These are phyloP conservation scores for Kodamaea sp. DNA, from an alignment of 1,139 yeast species.

Conservation along the genomic window DNA sequence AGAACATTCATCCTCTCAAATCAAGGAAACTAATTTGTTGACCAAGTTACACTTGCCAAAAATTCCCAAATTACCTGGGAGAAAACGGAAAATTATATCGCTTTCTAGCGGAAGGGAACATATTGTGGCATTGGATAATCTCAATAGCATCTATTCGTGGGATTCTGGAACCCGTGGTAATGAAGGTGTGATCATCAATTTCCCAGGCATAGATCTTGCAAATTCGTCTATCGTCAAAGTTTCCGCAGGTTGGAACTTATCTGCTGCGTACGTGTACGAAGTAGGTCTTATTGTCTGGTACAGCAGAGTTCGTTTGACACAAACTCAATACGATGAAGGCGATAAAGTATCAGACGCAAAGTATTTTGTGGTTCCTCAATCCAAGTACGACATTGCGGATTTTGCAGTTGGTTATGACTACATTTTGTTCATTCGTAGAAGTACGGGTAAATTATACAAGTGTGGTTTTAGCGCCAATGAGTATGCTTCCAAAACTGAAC, in stretches of 20 bases:
- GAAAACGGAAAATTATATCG: constrained; percentile 38
- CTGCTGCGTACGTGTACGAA: constrained; percentile 50
- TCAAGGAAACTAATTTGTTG: constrained; percentile 32
- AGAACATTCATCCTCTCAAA: neutral
- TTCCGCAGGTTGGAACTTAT: constrained; percentile 70
- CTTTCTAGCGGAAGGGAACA: constrained; percentile 69
- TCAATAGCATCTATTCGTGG: constrained; percentile 61
- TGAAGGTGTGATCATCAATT: constrained; percentile 50
- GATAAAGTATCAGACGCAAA: constrained; percentile 30
- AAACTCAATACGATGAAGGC: constrained; percentile 21
- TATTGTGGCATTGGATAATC: constrained; percentile 60
- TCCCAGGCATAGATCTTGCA: constrained; percentile 25
- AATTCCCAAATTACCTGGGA: constrained; percentile 7
- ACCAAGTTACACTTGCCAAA: constrained; percentile 29
- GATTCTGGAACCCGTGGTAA: constrained; percentile 48
- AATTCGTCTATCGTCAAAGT: constrained; percentile 39
- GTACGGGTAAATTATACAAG: constrained; percentile 45
- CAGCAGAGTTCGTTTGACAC: constrained; percentile 36
- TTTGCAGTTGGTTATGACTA: constrained; percentile 56
- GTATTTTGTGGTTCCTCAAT: constrained; percentile 42
- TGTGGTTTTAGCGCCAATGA: constrained; percentile 33
- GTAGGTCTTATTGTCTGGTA: constrained; percentile 67
- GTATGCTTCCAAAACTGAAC: constrained; percentile 9
- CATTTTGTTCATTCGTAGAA: constrained; percentile 48
- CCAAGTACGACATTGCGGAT: constrained; percentile 49